Base-by-base conservation (phyloP, 169 alveolate genomes). In the Eimeria falciformis region DNA sequence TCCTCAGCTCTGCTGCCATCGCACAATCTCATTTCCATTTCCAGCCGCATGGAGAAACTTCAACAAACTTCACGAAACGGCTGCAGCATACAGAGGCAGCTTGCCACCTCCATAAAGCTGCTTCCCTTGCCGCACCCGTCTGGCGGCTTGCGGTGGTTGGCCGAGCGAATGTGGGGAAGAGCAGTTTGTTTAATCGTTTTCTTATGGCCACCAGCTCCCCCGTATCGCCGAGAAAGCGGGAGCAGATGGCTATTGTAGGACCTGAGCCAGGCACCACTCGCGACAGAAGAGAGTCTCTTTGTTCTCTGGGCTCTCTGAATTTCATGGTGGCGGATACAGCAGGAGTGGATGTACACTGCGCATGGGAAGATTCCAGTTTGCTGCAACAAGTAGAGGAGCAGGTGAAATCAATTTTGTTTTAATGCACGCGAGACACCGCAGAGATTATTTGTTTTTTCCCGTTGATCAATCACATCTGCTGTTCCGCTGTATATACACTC, bases 111-210 rank as follows among this genome's bases (percentile, higher is more conserved):
- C n/a, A 21, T 53, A 12, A 53, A 53, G 0, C 65, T 17, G 3
- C 65, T 53, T 33, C 40, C 40, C 40, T 33, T 33, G 40, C 69
- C 17, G 68, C 65, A 14, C 65, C 90, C 1, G 14, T 56, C 11
- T 33, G 58, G 33, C 75, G 90, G 55, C 79, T 92, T 14, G 86
- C 92, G 6, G 50, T 96, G 17, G 85, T 96, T 27, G 96, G 96
- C 25, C 95, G 96, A 9, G 90, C 95, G 21, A 94, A 95, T 50
- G 97, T 94, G 66, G 96, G 97, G n/a, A 96, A 96, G 90, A 92
- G 95, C 46, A 91, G 95, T 21, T 75, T 96, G 62, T 96, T 94
- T 91, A 96, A 96, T 84, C 93, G 96, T 29, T 81, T 96, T 62
- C 58, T 93, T 50, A 23, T 94, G 90, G 83, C 86, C 87, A 92